Conservation (phyloP, 73 alveolate genomes). For the Paramecium biaurelia region DNA sequence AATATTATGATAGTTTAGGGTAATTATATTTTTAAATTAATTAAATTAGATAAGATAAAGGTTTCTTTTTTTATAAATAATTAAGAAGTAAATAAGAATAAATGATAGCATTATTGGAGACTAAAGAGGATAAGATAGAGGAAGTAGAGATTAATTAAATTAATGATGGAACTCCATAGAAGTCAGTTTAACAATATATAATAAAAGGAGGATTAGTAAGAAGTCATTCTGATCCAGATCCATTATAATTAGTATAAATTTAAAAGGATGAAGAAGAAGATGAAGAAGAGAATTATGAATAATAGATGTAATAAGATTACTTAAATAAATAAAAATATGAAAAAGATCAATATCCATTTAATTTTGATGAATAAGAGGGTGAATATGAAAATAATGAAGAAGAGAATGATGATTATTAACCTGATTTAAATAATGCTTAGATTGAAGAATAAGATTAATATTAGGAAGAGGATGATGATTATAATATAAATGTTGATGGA, state of each 20-base stretch:
- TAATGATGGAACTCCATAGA: background rate
- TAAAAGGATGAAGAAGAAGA: conserved; percentile 4
- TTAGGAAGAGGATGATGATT: conserved; percentile 43
- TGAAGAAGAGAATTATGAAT: background rate
- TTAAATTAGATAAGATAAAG: background rate
- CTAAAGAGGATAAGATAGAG: background rate
- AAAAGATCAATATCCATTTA: background rate
- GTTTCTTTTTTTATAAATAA: conserved; percentile 20
- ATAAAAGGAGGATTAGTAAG: background rate
- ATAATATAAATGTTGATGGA: conserved; percentile 12
- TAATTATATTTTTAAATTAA: background rate
- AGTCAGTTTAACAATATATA: background rate
- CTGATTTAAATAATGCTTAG: conserved; percentile 33
- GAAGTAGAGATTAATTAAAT: background rate
- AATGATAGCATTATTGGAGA: conserved; percentile 38
- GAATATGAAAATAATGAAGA: background rate
- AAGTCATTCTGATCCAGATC: conserved; percentile 57
- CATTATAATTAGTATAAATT: background rate
- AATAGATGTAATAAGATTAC: background rate
- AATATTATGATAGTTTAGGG: conserved; percentile 19
- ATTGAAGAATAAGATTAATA: background rate
- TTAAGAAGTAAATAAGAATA: conserved; percentile 3
- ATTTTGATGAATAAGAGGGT: background rate
- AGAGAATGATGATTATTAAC: background rate
- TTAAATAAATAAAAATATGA: background rate